Evolutionary conservation across 768 basidiomycete genomes (phyloP), one percentile per base, ranked within the genome.

Genomic region (Mycena pura): DNA sequence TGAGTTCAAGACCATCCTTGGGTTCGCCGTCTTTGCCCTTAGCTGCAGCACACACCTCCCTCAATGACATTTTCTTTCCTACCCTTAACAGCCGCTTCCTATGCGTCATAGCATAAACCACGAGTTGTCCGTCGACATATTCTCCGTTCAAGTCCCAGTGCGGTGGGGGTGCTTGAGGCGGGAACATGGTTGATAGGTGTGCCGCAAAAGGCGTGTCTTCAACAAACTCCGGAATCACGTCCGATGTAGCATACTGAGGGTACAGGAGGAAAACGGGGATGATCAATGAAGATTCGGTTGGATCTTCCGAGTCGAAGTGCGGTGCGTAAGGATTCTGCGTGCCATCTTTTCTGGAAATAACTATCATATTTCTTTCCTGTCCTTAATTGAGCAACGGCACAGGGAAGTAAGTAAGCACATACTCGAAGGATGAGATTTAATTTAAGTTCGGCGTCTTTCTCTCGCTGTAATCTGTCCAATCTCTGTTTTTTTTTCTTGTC

Each of bases 191-290:
- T 19, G 81, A 78, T 4, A 98, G 80, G 65, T 95, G 92, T 38
- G 86, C 87, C 8, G 82, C 79, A 73, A 99, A 95, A 3, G 93
- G 84, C 2, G 92, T 89, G 64, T 90, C 85, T 73, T 98, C 96
- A 64, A 87, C 81, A 75, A 96, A 98, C 48, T 89, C 83, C 14
- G 90, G 81, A 64, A 98, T 91, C 58, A 96, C 82, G 74, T 99
- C 97, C 27, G 96, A 93, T 6, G 87, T 93, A 11, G 89, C 86
- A 64, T 95, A 82, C 72, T 94, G 89, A 6, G 97, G 97, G 74
- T 98, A 97, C 61, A 98, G 82, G 76, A 99, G 91, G 80, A 97
- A 93, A 39, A 91, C 89, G 2, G 97, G 96, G 71, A 97, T 73
- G 62, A 96, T 74, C 13, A 96, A 82, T 0, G 86, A 87, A 62